A percentile compares a stretch with the other conserved stretches of the same genome.
These are phyloP conservation scores for Linum tenue DNA, from an alignment of 345 rosid species.

Conservation along the genomic window DNA sequence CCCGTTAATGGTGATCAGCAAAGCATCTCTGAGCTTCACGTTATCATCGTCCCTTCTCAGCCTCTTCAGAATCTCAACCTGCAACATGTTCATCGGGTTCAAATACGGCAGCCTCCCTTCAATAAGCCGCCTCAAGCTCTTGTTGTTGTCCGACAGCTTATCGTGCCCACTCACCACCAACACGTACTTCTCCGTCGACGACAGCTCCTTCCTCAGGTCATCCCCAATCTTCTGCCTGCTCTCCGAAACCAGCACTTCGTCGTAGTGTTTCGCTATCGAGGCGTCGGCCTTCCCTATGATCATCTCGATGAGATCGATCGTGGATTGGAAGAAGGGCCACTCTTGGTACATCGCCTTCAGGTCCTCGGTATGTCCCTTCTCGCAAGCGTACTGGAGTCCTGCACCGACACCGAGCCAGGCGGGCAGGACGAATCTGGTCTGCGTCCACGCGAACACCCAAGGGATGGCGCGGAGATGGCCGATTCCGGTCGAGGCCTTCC, in stretches of 20 bases:
- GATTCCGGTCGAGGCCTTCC: slow-evolving; percentile 79
- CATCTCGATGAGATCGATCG: slow-evolving; percentile 94
- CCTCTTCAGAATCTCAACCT: slow-evolving; percentile 85
- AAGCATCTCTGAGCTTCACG: slow-evolving; percentile 74
- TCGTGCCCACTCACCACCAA: slow-evolving; percentile 68
- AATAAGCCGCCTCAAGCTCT: slow-evolving; percentile 77
- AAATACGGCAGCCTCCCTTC: slow-evolving; percentile 89
- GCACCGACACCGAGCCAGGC: slow-evolving; percentile 99
- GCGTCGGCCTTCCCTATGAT: slow-evolving; percentile 81
- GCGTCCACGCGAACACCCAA: slow-evolving; percentile 98
- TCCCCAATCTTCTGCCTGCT: slow-evolving; percentile 66
- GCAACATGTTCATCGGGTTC: slow-evolving; percentile 83
- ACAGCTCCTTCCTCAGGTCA: slow-evolving; percentile 55
- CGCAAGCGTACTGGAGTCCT: slow-evolving; percentile 70
- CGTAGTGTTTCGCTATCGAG: slow-evolving; percentile 79
- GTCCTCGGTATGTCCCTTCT: slow-evolving; percentile 68
- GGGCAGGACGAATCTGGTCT: slow-evolving; percentile 94
- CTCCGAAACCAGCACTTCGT: slow-evolving; percentile 71
- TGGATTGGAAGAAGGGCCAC: slow-evolving; percentile 94
- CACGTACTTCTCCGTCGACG: slow-evolving; percentile 60
- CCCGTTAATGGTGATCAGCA: slow-evolving; percentile 87
- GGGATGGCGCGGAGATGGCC: slow-evolving; percentile 98
- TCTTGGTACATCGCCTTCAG: slow-evolving; percentile 78
- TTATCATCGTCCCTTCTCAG: slow-evolving; percentile 78
- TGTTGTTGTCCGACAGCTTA: slow-evolving; percentile 60